A percentile compares a stretch with the other conserved stretches of the same genome.
These are phyloP conservation scores for Babesia divergens DNA, from an alignment of 169 alveolate genomes.

Conservation along the genomic window DNA sequence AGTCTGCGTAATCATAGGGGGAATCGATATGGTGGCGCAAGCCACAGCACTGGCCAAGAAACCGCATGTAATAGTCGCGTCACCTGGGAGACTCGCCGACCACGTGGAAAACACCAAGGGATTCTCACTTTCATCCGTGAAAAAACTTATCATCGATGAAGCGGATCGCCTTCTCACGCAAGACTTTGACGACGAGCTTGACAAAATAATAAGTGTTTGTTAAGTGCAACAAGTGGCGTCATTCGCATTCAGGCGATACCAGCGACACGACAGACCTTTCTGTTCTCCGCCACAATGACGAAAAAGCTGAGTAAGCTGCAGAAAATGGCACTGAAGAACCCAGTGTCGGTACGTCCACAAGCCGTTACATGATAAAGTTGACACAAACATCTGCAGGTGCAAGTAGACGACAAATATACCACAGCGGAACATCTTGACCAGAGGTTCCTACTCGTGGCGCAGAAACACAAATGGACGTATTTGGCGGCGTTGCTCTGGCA, in stretches of 20 bases:
- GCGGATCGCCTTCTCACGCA: constrained; percentile 93
- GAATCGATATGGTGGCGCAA: constrained; percentile 94
- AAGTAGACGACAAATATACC: constrained; percentile 82
- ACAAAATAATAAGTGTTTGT: constrained; percentile 86
- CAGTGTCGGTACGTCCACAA: constrained; percentile 73
- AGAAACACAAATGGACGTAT: constrained; percentile 91
- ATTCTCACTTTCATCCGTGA: constrained; percentile 87
- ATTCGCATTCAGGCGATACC: constrained; percentile 73
- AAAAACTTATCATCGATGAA: constrained; percentile 92
- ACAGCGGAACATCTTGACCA: constrained; percentile 90
- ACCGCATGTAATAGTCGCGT: constrained; percentile 96
- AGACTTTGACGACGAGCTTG: constrained; percentile 97
- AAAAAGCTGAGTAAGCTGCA: constrained; percentile 94
- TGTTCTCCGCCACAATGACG: constrained; percentile 99
- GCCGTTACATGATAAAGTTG: background rate
- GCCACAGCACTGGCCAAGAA: constrained; percentile 92
- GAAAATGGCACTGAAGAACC: constrained; percentile 93
- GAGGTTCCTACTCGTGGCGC: constrained; percentile 91
- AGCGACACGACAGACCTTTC: constrained; percentile 90
- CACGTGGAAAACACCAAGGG: constrained; percentile 98
- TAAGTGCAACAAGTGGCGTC: too few relatives aligned
- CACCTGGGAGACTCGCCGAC: constrained; percentile 99
- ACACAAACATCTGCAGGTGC: constrained; percentile 15
- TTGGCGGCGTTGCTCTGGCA: constrained; percentile 65
- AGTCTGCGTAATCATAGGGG: constrained; percentile 95